Evolutionary conservation across 2,329 filamentous ascomycete genomes (phyloP), one percentile per base, ranked within the genome.

Genomic region (Colletotrichum aenigma): DNA sequence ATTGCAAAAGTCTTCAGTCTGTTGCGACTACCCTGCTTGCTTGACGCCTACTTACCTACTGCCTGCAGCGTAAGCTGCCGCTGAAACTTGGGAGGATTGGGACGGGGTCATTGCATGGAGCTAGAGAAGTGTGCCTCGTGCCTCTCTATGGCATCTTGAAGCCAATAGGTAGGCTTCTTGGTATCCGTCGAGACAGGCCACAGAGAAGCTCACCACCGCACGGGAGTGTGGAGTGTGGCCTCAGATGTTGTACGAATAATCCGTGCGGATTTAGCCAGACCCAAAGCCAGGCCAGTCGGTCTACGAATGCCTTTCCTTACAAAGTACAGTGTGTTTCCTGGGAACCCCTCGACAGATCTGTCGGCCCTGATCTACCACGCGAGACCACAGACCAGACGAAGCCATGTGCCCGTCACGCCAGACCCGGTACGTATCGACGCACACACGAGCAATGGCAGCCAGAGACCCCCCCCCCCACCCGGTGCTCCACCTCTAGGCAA

Each of bases 291-390:
- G 28, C 28, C 28, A 13, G 16, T 32, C 28, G 6, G 26, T n/a
- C 15, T 30, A 21, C 13, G 56, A n/a, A 61, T 34, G 56, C 24
- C 28, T 30, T 60, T 28, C 28, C 26, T 30, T 28, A 60, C 55
- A 16, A 26, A 58, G 24, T 60, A 60, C 26, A 61, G 26, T n/a
- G 12, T 24, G 52, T 30, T 30, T 16, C 43, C 34, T 69, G 26
- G 52, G 66, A 61, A 30, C 24, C 56, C 67, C 67, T 70, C 36
- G 70, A 68, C 70, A 60, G 43, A 75, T 75, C 58, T 75, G 38
- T 73, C 48, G 70, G 73, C 58, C 64, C 56, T 75, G 70, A 60
- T 75, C 64, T 68, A 73, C 73, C 70, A 75, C 70, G 73, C 58
- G 70, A 75, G 73, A 65, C 64, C 73, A 73, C 58, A 56, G 70